phyloP scores from a whole-genome alignment of 208 protist species.

The Wallacemonas sp. region DNA sequence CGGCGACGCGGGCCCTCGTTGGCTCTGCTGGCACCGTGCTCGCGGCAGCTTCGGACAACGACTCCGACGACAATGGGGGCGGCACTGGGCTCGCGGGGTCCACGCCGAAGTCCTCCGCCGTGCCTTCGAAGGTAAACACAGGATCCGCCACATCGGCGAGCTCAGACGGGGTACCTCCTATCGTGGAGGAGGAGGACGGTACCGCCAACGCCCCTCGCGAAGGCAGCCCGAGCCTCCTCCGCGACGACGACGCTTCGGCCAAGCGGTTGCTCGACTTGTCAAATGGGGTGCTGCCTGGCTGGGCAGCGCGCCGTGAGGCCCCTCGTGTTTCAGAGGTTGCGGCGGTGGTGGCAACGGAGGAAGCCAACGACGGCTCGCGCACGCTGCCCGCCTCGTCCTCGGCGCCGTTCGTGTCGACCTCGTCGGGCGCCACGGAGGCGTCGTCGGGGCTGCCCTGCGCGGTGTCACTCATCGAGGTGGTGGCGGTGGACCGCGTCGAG shows the following conservation, averaged over 20 bases:
- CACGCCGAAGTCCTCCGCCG: background rate
- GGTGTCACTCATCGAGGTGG: background rate
- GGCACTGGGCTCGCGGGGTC: background rate
- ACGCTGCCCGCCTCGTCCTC: background rate
- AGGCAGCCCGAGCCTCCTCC: background rate
- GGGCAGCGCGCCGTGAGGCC: too few relatives aligned
- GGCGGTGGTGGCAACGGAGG: constrained; percentile 3
- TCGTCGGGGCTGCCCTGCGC: background rate
- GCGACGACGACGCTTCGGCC: too few relatives aligned
- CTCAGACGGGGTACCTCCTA: too few relatives aligned
- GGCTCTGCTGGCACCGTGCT: too few relatives aligned
- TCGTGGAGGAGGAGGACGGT: too few relatives aligned
- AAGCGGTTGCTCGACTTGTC: too few relatives aligned
- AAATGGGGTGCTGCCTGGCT: too few relatives aligned
- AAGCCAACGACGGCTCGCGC: background rate
- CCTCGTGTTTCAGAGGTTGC: background rate
- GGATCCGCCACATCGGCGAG: background rate
- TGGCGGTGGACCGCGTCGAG: too few relatives aligned
- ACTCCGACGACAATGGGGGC: too few relatives aligned
- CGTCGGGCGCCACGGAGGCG: background rate
- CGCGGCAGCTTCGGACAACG: background rate
- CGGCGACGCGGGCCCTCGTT: too few relatives aligned
- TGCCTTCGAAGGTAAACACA: constrained; percentile 2
- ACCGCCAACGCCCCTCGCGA: background rate
- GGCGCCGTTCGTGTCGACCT: background rate